phyloP scores from a whole-genome alignment of 495 filamentous ascomycete genomes.

The Beverwykella pulmonaria region DNA sequence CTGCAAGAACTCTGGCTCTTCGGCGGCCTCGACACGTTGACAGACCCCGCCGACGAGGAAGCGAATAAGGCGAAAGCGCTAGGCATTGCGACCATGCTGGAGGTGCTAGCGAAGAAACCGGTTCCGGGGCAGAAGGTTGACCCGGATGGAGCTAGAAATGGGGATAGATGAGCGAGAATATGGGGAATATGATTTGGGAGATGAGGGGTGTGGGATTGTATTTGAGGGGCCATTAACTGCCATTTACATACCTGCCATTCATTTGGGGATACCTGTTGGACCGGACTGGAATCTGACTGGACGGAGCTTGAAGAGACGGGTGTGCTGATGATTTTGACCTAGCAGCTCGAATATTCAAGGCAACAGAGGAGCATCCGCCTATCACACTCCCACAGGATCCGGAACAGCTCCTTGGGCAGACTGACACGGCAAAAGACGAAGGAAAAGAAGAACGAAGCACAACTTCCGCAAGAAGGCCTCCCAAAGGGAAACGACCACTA shows the following conservation, averaged over 20 bases:
- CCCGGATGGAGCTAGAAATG: neutral
- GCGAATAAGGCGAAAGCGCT: slow-evolving; percentile 59
- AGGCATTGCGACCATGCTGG: slow-evolving; percentile 38
- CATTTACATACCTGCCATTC: neutral
- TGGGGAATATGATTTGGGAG: neutral
- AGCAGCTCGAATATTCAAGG: neutral
- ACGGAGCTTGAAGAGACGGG: neutral
- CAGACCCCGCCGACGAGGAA: slow-evolving; percentile 50
- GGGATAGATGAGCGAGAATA: neutral
- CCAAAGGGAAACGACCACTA: too few species aligned
- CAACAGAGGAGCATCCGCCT: neutral
- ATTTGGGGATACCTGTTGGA: neutral
- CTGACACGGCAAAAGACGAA: too few species aligned
- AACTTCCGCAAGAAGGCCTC: too few species aligned
- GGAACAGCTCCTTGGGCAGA: neutral
- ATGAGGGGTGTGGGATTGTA: neutral
- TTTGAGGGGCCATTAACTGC: neutral
- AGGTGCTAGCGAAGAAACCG: slow-evolving; percentile 33
- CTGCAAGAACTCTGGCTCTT: slow-evolving; percentile 79
- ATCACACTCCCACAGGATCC: neutral
- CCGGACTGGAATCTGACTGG: too few species aligned
- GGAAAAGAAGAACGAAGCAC: too few species aligned
- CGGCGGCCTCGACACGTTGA: slow-evolving; percentile 66
- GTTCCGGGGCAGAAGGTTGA: neutral
- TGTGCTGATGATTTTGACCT: neutral